Evolutionary conservation across 176 grass and related monocot genomes (phyloP), one percentile per base, ranked within the genome.

Genomic region (Lolium rigidum): DNA sequence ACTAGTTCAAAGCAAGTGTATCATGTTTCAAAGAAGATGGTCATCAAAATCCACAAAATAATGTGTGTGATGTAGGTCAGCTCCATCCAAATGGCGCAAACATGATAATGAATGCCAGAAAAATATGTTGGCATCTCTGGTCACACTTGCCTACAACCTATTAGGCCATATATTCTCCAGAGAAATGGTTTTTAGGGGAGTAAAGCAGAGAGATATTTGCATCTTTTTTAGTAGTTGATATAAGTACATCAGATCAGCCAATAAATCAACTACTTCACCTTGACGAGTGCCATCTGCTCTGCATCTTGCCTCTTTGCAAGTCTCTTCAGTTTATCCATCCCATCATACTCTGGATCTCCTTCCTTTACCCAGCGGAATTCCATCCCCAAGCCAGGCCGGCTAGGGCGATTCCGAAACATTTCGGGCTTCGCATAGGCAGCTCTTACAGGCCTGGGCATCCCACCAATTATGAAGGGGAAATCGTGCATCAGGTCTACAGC

Each of bases 391-490:
- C 71, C 89, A 70, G 89, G 91, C 21, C 4, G 15, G 28, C 86
- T 51, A 51, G 88, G 92, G 47, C 88, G 88, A 56, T 93, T 75
- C 10, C 1, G 20, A 70, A 93, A 88, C 88, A 90, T 90, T 6
- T 86, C 86, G 10, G 79, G 50, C 44, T 65, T 88, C 9, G 92
- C 83, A 41, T 35, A 3, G 7, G 2, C 43, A 56, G 88, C 88
- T 10, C 50, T 90, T 60, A 93, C 86, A 72, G 86, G 92, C 86
- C 92, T 93, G 17, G 86, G 86, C 92, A 88, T 90, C 48, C 92
- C 92, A 24, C 82, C 72, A 18, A 93, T 88, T 54, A 93, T 93
- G 83, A 93, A 93, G 9, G 88, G 88, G n/a, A 88, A 93, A 79
- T 86, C 76, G 64, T 50, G 69, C 86, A 93, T 90, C 75, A 86